Conservation (phyloP, 208 protist species). For the Leishmania tarentolae region DNA sequence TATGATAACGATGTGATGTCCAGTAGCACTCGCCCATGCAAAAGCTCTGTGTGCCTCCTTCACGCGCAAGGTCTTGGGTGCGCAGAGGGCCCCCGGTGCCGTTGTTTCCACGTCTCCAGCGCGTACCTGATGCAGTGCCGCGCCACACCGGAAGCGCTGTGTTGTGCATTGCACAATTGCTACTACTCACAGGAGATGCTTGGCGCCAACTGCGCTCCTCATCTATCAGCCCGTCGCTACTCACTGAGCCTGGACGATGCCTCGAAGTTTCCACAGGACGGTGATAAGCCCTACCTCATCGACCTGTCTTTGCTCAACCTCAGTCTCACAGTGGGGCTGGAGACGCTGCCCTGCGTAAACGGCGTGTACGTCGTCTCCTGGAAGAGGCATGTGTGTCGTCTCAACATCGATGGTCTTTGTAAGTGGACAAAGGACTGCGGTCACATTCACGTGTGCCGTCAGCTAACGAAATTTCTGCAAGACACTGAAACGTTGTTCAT, state of each 20-base stretch:
- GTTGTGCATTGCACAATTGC: conserved; percentile 63
- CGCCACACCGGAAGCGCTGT: conserved; percentile 36
- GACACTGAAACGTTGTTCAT: conserved; percentile 31
- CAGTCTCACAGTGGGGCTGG: conserved; percentile 48
- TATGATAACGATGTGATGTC: conserved; percentile 59
- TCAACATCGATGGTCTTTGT: conserved; percentile 50
- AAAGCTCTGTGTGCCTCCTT: conserved; percentile 46
- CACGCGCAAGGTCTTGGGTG: conserved; percentile 38
- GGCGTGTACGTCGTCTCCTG: conserved; percentile 40
- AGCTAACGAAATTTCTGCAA: conserved; percentile 35
- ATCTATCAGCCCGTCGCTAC: conserved; percentile 37
- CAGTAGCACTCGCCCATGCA: conserved; percentile 56
- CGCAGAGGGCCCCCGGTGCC: conserved; percentile 33
- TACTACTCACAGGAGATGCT: conserved; percentile 68
- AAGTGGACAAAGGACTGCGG: conserved; percentile 75
- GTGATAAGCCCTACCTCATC: conserved; percentile 31
- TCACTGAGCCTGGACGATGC: conserved; percentile 39
- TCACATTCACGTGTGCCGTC: conserved; percentile 57
- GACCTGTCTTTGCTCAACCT: conserved; percentile 44
- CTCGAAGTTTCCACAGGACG: conserved; percentile 22
- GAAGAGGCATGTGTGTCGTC: conserved; percentile 47
- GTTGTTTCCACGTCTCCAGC: conserved; percentile 44
- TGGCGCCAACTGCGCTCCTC: conserved; percentile 30
- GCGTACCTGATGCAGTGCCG: conserved; percentile 45
- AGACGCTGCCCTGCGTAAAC: conserved; percentile 37